Evolutionary conservation across 371 early-diverging fungal genomes (phyloP).

Genomic region (Syncephalastrum contaminatum): DNA sequence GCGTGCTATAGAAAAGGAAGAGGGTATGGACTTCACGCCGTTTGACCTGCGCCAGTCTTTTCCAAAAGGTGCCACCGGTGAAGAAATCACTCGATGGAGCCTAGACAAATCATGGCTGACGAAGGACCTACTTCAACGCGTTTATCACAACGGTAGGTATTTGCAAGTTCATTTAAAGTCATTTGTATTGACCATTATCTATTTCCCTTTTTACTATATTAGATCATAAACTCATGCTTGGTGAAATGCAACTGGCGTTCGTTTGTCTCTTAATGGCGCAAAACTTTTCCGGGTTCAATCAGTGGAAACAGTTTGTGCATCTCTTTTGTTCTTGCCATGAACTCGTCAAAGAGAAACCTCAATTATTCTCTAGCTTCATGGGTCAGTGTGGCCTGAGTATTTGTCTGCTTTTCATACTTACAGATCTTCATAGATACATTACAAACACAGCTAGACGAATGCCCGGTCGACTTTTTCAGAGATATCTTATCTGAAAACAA

Average conservation of each 20-base stretch:
- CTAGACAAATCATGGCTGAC: conserved; percentile 90
- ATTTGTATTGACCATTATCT: neutral
- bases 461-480: conserved; percentile 79
- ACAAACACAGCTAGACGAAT: conserved; percentile 67
- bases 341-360: conserved; percentile 42
- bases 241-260: conserved; percentile 83
- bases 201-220: neutral
- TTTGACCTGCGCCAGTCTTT: conserved; percentile 85
- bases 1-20: conserved; percentile 39
- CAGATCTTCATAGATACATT: conserved; percentile 43
- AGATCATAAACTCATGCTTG: conserved; percentile 58
- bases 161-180: neutral
- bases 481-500: conserved; percentile 73
- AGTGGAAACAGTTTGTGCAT: conserved; percentile 83
- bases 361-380: conserved; percentile 57
- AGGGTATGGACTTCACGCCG: conserved; percentile 57
- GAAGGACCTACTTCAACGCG: conserved; percentile 34
- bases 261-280: conserved; percentile 81
- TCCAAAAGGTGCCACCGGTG: conserved; percentile 69
- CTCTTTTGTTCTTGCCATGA: conserved; percentile 69
- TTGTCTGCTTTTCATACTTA: neutral
- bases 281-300: conserved; percentile 84
- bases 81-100: conserved; percentile 78
- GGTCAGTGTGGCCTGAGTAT: conserved; percentile 34
- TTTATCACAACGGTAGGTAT: conserved; percentile 50